These are phyloP conservation scores for Heterobasidion annosum DNA, from an alignment of 1,284 basidiomycete species.

Conservation along the genomic window DNA sequence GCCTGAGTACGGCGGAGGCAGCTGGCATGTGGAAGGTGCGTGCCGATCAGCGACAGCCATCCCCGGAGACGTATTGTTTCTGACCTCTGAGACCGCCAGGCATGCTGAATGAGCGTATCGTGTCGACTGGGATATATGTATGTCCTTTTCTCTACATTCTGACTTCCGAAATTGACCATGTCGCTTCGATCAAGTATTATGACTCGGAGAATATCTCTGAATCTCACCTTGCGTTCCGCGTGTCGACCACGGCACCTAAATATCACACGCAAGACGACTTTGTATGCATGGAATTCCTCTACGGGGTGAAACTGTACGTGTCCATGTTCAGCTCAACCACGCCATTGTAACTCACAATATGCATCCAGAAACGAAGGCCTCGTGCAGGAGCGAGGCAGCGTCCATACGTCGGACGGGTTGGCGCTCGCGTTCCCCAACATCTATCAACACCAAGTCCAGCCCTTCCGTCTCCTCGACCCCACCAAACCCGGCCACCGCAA, in stretches of 20 bases:
- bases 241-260: constrained; percentile 2
- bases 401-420: constrained; percentile 14
- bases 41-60: not conserved
- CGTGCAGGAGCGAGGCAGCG: constrained; percentile 14
- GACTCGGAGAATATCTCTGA: constrained; percentile 11
- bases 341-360: not conserved
- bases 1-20: constrained; percentile 21
- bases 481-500: constrained; percentile 22
- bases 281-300: not conserved
- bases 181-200: constrained; percentile 6
- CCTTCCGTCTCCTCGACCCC: constrained; percentile 19
- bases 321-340: not conserved
- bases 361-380: not conserved
- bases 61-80: not conserved
- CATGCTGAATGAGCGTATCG: constrained; percentile 37
- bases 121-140: constrained; percentile 30
- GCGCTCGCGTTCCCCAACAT: constrained; percentile 23
- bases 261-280: not conserved
- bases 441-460: constrained; percentile 24
- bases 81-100: constrained; percentile 5
- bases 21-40: constrained; percentile 25
- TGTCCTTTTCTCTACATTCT: not conserved
- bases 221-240: constrained; percentile 5
- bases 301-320: not conserved
- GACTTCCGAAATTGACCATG: not conserved